Evolutionary conservation across 2,329 filamentous ascomycete species (phyloP), one percentile per base, ranked within the genome.

Genomic region (Neofusicoccum sp.): DNA sequence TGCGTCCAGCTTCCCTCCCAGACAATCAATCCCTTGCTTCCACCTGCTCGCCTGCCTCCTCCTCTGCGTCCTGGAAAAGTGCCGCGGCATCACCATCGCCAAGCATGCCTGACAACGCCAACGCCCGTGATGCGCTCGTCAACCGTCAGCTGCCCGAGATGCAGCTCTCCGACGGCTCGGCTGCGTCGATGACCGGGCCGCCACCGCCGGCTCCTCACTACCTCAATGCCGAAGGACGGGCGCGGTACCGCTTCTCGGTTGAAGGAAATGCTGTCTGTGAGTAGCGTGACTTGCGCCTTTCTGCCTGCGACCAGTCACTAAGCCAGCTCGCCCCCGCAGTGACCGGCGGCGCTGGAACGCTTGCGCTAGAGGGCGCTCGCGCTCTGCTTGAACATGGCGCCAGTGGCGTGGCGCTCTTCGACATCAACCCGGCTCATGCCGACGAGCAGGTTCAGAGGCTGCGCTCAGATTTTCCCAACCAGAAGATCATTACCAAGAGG

Each of bases 361-460:
- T 90, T 0, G 88, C 85, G 6, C 79, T 88, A 7, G 79, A 81
- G 62, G 81, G 83, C 33, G 84, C 84, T 1, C 77, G 81, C 49
- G 88, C 88, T 1, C 81, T 92, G 22, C 85, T 91, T 41, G 87
- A 91, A 73, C 89, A 91, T 69, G 89, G 89, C 6, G 77, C 86
- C 1, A 71, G 77, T 0, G 85, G 84, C 2, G 76, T 90, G 9
- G 81, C 81, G 45, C 80, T 91, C 34, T 84, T 89, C 70, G 88
- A 91, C 71, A 70, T 88, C 11, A 77, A 83, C 68, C 70, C 76
- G 3, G 77, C 81, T 2, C 74, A 76, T 36, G 74, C 81, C 1
- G 71, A 77, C 63, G 64, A 71, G 5, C 74, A 78, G 31, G 79
- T 88, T 56, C 68, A 77, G 1, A 63, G 68, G 1, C 79, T 91